phyloP scores from a whole-genome alignment of 2,329 filamentous ascomycete species.

The Beauveria scarabaeidicola region DNA sequence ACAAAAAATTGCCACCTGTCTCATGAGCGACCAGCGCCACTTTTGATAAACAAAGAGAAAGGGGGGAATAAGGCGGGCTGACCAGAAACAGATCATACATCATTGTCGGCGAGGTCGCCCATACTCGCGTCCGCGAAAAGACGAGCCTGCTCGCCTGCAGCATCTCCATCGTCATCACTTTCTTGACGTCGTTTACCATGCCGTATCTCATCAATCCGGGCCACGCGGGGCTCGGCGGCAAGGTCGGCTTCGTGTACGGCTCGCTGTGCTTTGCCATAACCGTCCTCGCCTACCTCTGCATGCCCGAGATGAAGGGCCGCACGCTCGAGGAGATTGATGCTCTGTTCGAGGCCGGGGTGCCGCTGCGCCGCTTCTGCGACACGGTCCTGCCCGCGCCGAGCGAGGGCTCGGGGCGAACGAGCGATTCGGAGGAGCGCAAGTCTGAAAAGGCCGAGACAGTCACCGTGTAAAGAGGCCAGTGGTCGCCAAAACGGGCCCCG shows the following conservation, averaged over 20 bases:
- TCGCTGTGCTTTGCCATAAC: slow-evolving; percentile 28
- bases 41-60: background rate
- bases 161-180: slow-evolving; percentile 22
- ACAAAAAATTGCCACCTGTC: too few species aligned
- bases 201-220: slow-evolving; percentile 27
- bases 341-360: slow-evolving; percentile 13
- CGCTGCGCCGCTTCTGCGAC: slow-evolving; percentile 14
- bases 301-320: slow-evolving; percentile 35
- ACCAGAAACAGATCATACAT: slow-evolving; percentile 18
- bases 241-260: slow-evolving; percentile 32
- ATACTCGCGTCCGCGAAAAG: slow-evolving; percentile 22
- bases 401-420: background rate
- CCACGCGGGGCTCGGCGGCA: slow-evolving; percentile 27
- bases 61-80: background rate
- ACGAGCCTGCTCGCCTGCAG: slow-evolving; percentile 21
- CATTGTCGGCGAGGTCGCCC: slow-evolving; percentile 18
- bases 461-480: too few species aligned
- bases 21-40: too few species aligned
- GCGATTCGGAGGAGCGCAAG: background rate
- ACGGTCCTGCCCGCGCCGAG: background rate
- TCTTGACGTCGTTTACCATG: slow-evolving; percentile 26
- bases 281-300: slow-evolving; percentile 32
- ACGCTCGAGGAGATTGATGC: slow-evolving; percentile 19
- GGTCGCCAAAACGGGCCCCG: too few species aligned
- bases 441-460: background rate